phyloP scores from a whole-genome alignment of 1,284 basidiomycete genomes.

The Nidula niveotomentosa region DNA sequence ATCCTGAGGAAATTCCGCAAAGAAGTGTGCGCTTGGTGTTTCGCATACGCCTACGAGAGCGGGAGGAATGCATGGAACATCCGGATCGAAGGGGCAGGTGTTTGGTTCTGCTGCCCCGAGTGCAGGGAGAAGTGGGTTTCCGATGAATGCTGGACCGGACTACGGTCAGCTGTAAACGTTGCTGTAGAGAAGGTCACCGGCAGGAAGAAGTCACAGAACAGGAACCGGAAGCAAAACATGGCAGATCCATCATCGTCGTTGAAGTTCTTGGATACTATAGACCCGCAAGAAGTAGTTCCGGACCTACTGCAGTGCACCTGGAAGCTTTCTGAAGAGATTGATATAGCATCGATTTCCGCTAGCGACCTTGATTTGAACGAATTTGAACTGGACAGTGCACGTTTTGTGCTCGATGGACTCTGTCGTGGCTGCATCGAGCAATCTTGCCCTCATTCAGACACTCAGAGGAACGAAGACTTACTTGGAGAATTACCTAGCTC shows the following conservation, averaged over 20 bases:
- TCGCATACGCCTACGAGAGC: conserved; percentile 53
- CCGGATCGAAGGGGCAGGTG: conserved; percentile 28
- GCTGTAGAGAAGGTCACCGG: conserved; percentile 21
- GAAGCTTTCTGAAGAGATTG: conserved; percentile 22
- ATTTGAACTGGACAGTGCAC: conserved; percentile 51
- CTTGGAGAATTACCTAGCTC: not conserved
- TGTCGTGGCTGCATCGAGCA: conserved; percentile 35
- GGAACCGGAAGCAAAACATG: not conserved
- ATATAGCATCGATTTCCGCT: conserved; percentile 7
- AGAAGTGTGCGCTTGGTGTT: conserved; percentile 65
- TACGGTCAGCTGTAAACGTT: conserved; percentile 29
- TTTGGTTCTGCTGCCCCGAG: conserved; percentile 53
- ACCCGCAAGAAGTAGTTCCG: conserved; percentile 20
- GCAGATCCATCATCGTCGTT: not conserved
- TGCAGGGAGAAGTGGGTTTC: conserved; percentile 47
- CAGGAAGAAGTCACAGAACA: not conserved
- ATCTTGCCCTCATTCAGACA: not conserved
- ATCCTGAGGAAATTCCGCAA: conserved; percentile 56
- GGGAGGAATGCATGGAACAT: conserved; percentile 42
- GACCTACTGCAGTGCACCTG: conserved; percentile 32
- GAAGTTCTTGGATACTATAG: conserved; percentile 5
- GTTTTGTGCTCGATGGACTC: conserved; percentile 47
- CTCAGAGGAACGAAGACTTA: no score
- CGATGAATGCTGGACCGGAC: conserved; percentile 29
- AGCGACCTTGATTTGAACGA: conserved; percentile 33